These are phyloP conservation scores for Candida michaelii DNA, from an alignment of 805 yeast genomes.

Conservation along the genomic window DNA sequence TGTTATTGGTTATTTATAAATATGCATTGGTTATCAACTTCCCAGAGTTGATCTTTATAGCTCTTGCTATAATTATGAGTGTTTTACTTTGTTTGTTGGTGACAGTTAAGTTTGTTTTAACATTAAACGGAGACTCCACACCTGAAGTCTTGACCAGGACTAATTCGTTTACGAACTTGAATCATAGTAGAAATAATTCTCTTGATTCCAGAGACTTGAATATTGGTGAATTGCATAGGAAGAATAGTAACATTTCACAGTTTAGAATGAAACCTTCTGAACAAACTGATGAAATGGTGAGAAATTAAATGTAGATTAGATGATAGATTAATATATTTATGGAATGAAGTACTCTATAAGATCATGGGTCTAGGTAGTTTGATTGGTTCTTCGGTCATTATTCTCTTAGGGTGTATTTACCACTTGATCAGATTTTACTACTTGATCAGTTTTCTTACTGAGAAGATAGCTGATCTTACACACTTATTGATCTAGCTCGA, in stretches of 20 bases:
- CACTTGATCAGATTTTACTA: too few relatives aligned
- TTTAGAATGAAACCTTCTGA: neutral
- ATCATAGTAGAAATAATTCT: slow-evolving; percentile 5
- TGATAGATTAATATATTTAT: too few relatives aligned
- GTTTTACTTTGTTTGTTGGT: slow-evolving; percentile 10
- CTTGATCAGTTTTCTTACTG: too few relatives aligned
- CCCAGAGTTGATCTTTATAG: slow-evolving; percentile 30
- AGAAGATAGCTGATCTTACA: too few relatives aligned
- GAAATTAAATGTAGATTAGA: too few relatives aligned
- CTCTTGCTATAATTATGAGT: slow-evolving; percentile 16
- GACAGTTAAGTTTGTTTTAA: slow-evolving; percentile 19
- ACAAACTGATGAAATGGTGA: neutral
- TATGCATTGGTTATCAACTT: slow-evolving; percentile 24
- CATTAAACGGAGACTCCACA: slow-evolving; percentile 13
- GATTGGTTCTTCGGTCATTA: too few relatives aligned
- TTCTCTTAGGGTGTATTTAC: too few relatives aligned
- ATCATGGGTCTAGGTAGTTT: too few relatives aligned
- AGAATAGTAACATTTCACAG: slow-evolving; percentile 9
- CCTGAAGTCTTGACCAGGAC: slow-evolving; percentile 15
- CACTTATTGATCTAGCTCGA: too few relatives aligned
- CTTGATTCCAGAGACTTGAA: neutral
- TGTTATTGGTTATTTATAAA: slow-evolving; percentile 48
- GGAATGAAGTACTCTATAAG: too few relatives aligned
- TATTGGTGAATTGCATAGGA: slow-evolving; percentile 7
- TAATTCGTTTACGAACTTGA: slow-evolving; percentile 9